Evolutionary conservation across 139 green algal genomes (phyloP).

Genomic region (Klebsormidium nitens): DNA sequence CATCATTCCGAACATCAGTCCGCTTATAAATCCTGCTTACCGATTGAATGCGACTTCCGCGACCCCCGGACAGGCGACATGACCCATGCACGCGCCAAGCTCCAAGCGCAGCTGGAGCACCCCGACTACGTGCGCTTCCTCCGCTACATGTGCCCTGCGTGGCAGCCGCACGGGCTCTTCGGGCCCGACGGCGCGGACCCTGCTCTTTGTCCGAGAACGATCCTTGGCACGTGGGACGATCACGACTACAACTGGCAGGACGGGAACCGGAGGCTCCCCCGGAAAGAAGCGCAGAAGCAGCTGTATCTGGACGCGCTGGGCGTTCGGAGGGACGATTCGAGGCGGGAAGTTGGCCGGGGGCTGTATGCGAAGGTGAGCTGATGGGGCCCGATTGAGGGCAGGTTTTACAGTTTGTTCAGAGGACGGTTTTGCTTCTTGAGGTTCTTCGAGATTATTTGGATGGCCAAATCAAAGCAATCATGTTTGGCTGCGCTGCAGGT

Average conservation of each 20-base stretch:
- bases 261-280: slow-evolving; percentile 17
- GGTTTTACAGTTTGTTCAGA: too few species aligned
- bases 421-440: too few species aligned
- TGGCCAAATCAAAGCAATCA: too few species aligned
- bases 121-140: slow-evolving; percentile 24
- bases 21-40: too few species aligned
- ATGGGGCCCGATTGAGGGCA: too few species aligned
- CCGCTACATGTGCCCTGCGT: slow-evolving; percentile 27
- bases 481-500: too few species aligned
- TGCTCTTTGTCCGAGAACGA: slow-evolving; percentile 15
- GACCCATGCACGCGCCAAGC: background rate
- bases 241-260: slow-evolving; percentile 31
- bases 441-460: too few species aligned
- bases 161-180: background rate
- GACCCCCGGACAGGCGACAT: background rate
- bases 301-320: slow-evolving; percentile 31
- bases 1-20: too few species aligned
- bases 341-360: too few species aligned
- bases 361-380: too few species aligned
- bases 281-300: slow-evolving; percentile 18
- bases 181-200: slow-evolving; percentile 9
- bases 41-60: background rate
- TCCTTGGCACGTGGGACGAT: slow-evolving; percentile 37
- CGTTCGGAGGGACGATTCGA: too few species aligned
- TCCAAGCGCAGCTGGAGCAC: slow-evolving; percentile 7